phyloP scores from a whole-genome alignment of 108 stramenopile genomes.

The Parmales sp. region DNA sequence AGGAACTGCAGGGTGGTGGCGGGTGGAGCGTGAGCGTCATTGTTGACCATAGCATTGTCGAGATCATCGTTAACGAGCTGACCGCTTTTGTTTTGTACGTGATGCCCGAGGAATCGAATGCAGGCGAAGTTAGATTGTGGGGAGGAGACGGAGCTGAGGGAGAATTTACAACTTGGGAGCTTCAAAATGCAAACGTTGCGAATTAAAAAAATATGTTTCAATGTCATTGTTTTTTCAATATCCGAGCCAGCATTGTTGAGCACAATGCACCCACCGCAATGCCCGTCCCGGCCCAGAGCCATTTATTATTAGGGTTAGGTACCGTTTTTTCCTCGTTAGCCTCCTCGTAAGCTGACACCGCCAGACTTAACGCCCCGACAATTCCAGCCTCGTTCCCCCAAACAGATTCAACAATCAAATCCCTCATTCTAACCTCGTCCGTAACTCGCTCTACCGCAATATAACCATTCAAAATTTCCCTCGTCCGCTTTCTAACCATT shows the following conservation, averaged over 20 bases:
- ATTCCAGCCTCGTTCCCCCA: slow-evolving; percentile 57
- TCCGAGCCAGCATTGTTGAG: no score
- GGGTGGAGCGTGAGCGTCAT: background rate
- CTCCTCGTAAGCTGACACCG: slow-evolving; percentile 41
- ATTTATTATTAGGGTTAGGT: no score
- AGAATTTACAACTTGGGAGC: no score
- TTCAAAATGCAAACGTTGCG: no score
- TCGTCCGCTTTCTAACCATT: slow-evolving; percentile 48
- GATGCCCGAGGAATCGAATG: background rate
- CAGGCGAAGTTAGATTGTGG: no score
- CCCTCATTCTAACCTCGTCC: slow-evolving; percentile 29
- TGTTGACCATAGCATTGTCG: background rate
- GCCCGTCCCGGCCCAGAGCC: no score
- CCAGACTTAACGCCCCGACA: slow-evolving; percentile 59
- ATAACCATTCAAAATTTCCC: slow-evolving; percentile 77
- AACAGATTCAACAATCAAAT: background rate
- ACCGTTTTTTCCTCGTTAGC: no score
- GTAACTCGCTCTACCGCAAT: slow-evolving; percentile 45
- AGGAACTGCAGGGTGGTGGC: background rate
- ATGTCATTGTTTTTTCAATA: no score
- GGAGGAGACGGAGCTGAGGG: no score
- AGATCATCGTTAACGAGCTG: background rate
- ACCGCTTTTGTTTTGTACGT: background rate
- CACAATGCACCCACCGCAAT: no score
- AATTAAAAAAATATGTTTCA: no score